Base-by-base conservation (phyloP, 1,284 basidiomycete genomes). In the Apiotrichum mycotoxinovorans region DNA sequence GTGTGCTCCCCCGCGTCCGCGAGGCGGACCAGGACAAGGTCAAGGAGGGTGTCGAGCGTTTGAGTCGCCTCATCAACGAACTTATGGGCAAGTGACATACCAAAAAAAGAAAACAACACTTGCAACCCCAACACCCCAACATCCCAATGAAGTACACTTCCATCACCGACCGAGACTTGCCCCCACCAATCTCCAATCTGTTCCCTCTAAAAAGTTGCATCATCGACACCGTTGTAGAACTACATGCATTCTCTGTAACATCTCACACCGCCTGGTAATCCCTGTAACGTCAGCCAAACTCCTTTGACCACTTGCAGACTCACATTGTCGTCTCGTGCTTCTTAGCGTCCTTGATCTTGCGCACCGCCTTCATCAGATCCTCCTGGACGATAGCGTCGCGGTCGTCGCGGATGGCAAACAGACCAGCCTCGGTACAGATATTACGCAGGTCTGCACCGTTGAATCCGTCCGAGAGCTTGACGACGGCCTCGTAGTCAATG, bases 361-460 rank as follows among this genome's bases (percentile, higher is more conserved):
- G 83, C 18, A 91, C 92, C n/a, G 96, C 96, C 81, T 98, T 98
- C 68, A 91, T 92, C 59, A 98, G 82, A 78, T 98, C 95, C 69
- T 98, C 96, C 77, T 97, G 93, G 38, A 85, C 87, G 56, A 94
- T 80, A 61, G 90, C 93, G 69, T 95, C 92, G 58, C 89, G 83
- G 67, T 97, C 94, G 62, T 97, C 94, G 51, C 96, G 83, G 69
- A 99, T 98, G 15, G 96, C 96, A 76, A 98, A 98, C 93, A 99
- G 97, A 52, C 96, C 95, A 10, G 95, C 92, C 78, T 98, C 96
- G 8, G 96, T 98, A 52, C 95, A 87, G 15, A 99, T 91, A 75
- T 98, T 98, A 53, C 95, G 84, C 73, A 98, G 75, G 80, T 98
- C 96, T 17, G 93, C 93, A 56, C 93, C 93, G 73, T 96, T 97